Percentiles rank a stretch among this genome's conserved stretches.
These are phyloP conservation scores for Chlorella sorokiniana DNA, from an alignment of 139 green algal species.

Conservation along the genomic window DNA sequence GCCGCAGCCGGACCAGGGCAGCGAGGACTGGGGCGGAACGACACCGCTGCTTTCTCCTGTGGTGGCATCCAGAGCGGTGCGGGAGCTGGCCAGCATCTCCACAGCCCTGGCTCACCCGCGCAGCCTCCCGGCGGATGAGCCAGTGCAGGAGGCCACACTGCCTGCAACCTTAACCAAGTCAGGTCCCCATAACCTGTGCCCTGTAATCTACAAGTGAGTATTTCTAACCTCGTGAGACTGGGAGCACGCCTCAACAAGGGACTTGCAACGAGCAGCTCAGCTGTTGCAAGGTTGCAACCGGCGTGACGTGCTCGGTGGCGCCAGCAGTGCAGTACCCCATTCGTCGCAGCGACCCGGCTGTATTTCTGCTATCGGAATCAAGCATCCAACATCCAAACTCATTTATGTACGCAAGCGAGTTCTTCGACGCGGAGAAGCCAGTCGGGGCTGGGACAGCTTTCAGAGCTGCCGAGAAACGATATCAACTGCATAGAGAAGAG, in stretches of 20 bases:
- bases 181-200: no score
- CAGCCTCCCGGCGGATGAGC: not conserved
- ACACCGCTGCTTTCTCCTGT: not conserved
- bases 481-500: slow-evolving; percentile 53
- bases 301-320: no score
- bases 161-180: no score
- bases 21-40: not conserved
- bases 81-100: slow-evolving; percentile 11
- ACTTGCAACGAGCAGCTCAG: no score
- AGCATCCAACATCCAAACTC: no score
- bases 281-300: no score
- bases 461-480: slow-evolving; percentile 60
- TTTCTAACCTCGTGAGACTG: no score
- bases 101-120: not conserved
- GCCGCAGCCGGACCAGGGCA: not conserved
- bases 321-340: no score
- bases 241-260: no score
- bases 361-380: no score
- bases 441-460: slow-evolving; percentile 45
- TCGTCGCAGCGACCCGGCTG: no score
- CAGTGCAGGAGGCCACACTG: not conserved
- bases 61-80: not conserved
- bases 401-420: not conserved
- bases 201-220: no score
- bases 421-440: not conserved